phyloP scores from a whole-genome alignment of 768 basidiomycete species.

The Strobilomyces dryophilus region DNA sequence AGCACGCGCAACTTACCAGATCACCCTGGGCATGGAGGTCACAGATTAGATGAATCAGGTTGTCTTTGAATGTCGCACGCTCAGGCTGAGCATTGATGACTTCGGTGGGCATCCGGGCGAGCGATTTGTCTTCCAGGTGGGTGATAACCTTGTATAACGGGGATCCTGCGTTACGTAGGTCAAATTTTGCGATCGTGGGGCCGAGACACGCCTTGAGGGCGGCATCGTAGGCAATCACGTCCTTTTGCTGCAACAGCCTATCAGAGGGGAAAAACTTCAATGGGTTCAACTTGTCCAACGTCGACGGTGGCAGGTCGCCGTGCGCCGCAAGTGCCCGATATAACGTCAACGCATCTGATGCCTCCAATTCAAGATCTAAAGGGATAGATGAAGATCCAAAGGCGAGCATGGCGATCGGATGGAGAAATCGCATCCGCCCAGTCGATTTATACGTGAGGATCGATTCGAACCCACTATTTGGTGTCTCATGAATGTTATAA shows the following conservation, averaged over 20 bases:
- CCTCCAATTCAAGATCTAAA: slow-evolving; percentile 59
- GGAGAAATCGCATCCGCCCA: slow-evolving; percentile 48
- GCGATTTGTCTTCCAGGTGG: slow-evolving; percentile 37
- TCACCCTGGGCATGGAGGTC: slow-evolving; percentile 53
- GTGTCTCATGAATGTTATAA: slow-evolving; percentile 37
- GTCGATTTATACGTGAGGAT: slow-evolving; percentile 37
- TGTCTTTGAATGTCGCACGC: slow-evolving; percentile 30
- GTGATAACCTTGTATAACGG: slow-evolving; percentile 38
- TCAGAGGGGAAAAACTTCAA: slow-evolving; percentile 39
- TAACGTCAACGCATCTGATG: slow-evolving; percentile 50
- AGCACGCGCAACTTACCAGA: slow-evolving; percentile 39
- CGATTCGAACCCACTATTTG: slow-evolving; percentile 29
- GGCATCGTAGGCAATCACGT: slow-evolving; percentile 56
- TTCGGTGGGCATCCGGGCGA: slow-evolving; percentile 19
- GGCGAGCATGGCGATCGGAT: slow-evolving; percentile 59
- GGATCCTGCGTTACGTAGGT: slow-evolving; percentile 31
- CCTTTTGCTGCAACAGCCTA: slow-evolving; percentile 50
- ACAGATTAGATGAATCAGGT: slow-evolving; percentile 49
- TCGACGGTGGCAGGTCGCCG: slow-evolving; percentile 21
- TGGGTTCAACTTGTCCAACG: slow-evolving; percentile 37
- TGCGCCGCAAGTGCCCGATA: slow-evolving; percentile 40
- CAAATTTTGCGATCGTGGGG: slow-evolving; percentile 34
- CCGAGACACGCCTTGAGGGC: slow-evolving; percentile 44
- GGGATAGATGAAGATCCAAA: slow-evolving; percentile 51
- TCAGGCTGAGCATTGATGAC: slow-evolving; percentile 33